Evolutionary conservation across 495 filamentous ascomycete genomes (phyloP).

Genomic region (Zalerion maritima): DNA sequence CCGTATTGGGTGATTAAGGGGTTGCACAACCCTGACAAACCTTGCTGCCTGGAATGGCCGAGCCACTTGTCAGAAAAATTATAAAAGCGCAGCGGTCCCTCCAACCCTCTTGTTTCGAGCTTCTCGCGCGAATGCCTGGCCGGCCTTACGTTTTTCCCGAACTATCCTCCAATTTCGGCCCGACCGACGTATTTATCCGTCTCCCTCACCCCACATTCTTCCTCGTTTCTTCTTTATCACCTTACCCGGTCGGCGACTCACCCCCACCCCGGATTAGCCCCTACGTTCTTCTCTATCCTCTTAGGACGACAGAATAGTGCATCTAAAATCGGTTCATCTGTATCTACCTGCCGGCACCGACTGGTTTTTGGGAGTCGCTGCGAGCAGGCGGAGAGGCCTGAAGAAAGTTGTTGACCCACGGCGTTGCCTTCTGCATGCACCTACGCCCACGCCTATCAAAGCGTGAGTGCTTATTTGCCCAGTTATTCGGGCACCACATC

Average conservation of each 20-base stretch:
- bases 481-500: too few species aligned
- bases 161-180: too few species aligned
- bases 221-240: conserved; percentile 19
- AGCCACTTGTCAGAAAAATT: too few species aligned
- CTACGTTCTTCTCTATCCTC: conserved; percentile 3
- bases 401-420: neutral
- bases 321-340: neutral
- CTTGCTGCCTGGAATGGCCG: too few species aligned
- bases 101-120: conserved; percentile 27
- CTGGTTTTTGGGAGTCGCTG: neutral
- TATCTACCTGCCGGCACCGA: neutral
- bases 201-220: conserved; percentile 24
- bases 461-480: conserved; percentile 2
- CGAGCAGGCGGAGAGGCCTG: neutral
- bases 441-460: neutral
- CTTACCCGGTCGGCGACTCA: conserved; percentile 18
- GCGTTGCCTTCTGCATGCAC: neutral
- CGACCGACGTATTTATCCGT: too few species aligned
- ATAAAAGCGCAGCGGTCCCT: conserved; percentile 33
- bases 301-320: neutral
- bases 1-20: too few species aligned
- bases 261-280: conserved; percentile 6
- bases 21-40: too few species aligned
- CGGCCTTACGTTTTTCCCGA: conserved; percentile 26
- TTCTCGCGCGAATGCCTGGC: conserved; percentile 33